Evolutionary conservation across 2,329 filamentous ascomycete genomes (phyloP), one percentile per base, ranked within the genome.

Genomic region (Exophiala calicioides): DNA sequence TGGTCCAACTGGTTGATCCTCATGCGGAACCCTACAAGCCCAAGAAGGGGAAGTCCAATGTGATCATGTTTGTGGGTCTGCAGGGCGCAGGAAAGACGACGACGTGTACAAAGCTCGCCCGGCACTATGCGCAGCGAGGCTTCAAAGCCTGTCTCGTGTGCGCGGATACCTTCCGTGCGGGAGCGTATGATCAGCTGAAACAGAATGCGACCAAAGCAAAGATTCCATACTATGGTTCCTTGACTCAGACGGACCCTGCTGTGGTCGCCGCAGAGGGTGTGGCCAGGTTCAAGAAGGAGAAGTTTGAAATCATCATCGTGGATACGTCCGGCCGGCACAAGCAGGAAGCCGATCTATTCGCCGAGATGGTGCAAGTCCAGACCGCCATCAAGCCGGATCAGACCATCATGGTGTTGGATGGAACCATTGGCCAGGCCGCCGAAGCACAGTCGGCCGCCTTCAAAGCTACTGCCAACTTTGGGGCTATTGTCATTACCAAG

Each of bases 171-270:
- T 98, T 98, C 77, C 88, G 93, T 73, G 93, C 93, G 24, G 93
- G 93, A 76, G 93, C 93, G 31, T 98, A 98, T 60, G 93, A 98
- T 65, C 93, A 98, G 73, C 70, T 98, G 67, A 97, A 97, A 74
- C 93, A 98, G 72, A 98, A 98, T 67, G 93, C 93, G 1, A 97
- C 90, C 24, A 98, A 97, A 69, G 93, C 93, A 39, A 97, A 97
- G 74, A 97, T 98, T 41, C 93, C 93, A 7, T 98, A 98, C 78
- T 98, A 94, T 67, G 93, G 93, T 61, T 95, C 88, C 47, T 76
- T 98, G 56, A 98, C 91, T 2, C 90, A 98, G 72, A 96, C 90
- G 5, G 93, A 98, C 64, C 93, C 93, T 0, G 90, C 91, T 0
- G 84, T 90, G 4, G 93, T 98, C 13, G 91, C 93, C 0, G 81